These are phyloP conservation scores for Metarhizium robertsii DNA, from an alignment of 2,329 filamentous ascomycete genomes.

Conservation along the genomic window DNA sequence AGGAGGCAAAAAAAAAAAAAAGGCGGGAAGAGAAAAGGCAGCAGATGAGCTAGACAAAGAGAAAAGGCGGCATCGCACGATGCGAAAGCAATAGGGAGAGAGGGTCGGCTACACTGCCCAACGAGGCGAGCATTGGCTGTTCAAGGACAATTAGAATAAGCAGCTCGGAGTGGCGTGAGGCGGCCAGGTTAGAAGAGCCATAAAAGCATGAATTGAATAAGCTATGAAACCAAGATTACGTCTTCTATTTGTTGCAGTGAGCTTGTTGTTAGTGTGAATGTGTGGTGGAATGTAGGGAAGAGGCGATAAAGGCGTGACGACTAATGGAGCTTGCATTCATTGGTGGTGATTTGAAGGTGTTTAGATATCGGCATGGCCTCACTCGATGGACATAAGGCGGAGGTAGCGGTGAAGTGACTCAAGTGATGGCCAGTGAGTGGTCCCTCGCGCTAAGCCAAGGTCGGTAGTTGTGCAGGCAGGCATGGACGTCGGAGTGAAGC, in stretches of 20 bases:
- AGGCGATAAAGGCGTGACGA: no score
- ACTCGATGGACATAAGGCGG: not conserved
- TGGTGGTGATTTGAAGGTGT: no score
- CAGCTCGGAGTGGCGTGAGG: not conserved
- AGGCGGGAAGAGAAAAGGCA: not conserved
- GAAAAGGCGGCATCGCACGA: not conserved
- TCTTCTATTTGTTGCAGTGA: not conserved
- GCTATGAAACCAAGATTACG: not conserved
- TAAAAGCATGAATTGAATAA: conserved; percentile 2
- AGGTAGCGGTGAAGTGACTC: not conserved
- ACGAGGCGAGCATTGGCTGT: not conserved
- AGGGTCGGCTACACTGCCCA: not conserved
- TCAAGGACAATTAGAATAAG: not conserved
- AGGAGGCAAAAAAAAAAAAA: not conserved
- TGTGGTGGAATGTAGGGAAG: not conserved
- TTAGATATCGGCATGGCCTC: not conserved
- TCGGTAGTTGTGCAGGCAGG: no score
- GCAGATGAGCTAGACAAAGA: not conserved
- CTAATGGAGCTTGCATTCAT: no score
- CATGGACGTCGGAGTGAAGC: no score
- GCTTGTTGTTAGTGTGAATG: not conserved
- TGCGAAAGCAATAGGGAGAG: not conserved
- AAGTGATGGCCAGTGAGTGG: no score
- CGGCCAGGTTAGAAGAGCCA: not conserved
- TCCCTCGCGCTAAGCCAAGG: no score